Conservation (phyloP, 202 grass and related monocot species). For the Bolboschoenoplectus hybrid region DNA sequence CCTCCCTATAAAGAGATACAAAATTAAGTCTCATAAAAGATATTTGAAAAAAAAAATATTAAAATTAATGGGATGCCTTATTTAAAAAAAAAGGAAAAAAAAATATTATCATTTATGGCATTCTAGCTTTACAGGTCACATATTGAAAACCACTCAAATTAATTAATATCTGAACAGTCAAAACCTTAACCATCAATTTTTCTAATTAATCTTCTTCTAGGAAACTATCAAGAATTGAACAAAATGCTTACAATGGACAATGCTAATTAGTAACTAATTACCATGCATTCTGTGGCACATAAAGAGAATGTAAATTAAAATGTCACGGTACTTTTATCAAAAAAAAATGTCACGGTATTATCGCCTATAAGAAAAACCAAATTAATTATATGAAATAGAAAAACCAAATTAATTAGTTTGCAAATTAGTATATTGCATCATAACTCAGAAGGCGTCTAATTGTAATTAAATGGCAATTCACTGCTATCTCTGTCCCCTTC, state of each 20-base stretch:
- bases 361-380: not conserved
- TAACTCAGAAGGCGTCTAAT: no score
- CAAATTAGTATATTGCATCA: no score
- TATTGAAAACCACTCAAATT: not conserved
- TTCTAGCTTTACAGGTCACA: not conserved
- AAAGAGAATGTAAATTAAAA: not conserved
- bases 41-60: no score
- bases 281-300: not conserved
- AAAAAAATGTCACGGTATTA: not conserved
- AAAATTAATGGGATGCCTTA: no score
- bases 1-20: no score
- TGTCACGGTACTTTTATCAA: not conserved
- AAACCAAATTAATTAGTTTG: no score
- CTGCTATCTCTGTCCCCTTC: no score
- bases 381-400: no score
- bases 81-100: no score
- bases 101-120: not conserved
- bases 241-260: not conserved
- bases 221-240: not conserved
- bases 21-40: no score
- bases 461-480: no score
- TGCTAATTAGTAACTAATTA: not conserved
- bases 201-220: not conserved
- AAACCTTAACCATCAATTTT: not conserved
- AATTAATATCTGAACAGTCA: not conserved